Base-by-base conservation (phyloP, 148 eudicot species). In the Chenopodium formosanum region DNA sequence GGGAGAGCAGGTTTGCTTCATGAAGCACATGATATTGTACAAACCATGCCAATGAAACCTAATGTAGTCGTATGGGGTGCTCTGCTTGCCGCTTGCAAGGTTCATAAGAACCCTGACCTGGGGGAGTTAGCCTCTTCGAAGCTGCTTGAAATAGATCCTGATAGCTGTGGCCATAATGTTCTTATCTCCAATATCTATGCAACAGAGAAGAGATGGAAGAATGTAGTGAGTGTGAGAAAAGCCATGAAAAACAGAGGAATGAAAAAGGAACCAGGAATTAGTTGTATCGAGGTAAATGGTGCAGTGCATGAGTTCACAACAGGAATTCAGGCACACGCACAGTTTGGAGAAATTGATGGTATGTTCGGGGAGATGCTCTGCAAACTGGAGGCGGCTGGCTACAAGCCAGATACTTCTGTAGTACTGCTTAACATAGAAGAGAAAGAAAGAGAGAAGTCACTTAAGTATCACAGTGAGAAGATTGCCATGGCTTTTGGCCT, bases 1-100 rank as follows among this genome's bases (percentile, higher is more conserved):
- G 92, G 90, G 13, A 88, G 93, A 70, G 91, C 92, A 16, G 93
- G 90, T 77, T 76, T 86, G 67, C 79, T 90, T 67, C 77, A 56
- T 25, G 90, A 90, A 81, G 96, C 93, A 37, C 82, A 66, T 79
- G 82, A 85, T 47, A 77, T 88, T 23, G 87, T 88, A 34, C 79
- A 81, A 80, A 78, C 46, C 60, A 92, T 89, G 92, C 92, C 93
- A 20, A 87, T 90, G 79, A 79, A 81, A 64, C 91, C 92, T 2
- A 91, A 90, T 78, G 78, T 90, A 70, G 83, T 86, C 4, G 80
- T 89, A 46, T 90, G 93, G 93, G 89, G 93, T 27, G 86, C 92
- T 31, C 70, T 89, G 60, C 89, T 89, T 52, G 90, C 89, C 44
- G 89, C 96, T 56, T 91, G 92, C 82, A 84, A 88, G 70, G 80